Percentiles rank a stretch among this genome's conserved stretches.
Evolutionary conservation across 2,329 filamentous ascomycete species (phyloP).

Genomic region (Pseudogymnoascus sp.): DNA sequence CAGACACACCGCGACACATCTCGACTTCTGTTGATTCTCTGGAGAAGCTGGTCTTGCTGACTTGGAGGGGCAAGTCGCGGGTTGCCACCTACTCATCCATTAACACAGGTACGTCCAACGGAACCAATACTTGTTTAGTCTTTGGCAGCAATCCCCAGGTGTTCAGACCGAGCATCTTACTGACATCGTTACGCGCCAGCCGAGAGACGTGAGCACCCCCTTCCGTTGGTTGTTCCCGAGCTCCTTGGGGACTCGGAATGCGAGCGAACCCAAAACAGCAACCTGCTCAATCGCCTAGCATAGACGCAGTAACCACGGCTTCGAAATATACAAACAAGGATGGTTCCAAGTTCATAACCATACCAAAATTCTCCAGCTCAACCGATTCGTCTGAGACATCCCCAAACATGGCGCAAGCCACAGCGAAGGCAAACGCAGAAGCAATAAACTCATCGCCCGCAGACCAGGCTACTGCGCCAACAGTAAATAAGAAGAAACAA

Average conservation of each 20-base stretch:
- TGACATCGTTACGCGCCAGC: background rate
- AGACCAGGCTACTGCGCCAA: slow-evolving; percentile 33
- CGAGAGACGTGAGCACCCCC: background rate
- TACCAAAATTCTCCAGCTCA: slow-evolving; percentile 45
- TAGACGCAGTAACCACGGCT: slow-evolving; percentile 40
- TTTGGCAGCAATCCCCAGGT: background rate
- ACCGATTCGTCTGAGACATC: slow-evolving; percentile 48
- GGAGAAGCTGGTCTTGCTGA: slow-evolving; percentile 5
- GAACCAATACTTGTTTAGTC: background rate
- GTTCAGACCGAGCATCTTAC: background rate
- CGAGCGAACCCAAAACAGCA: slow-evolving; percentile 47
- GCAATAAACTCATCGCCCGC: slow-evolving; percentile 22
- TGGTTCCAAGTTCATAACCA: slow-evolving; percentile 61
- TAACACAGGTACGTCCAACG: slow-evolving; percentile 2
- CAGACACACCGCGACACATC: background rate
- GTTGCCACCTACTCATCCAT: slow-evolving; percentile 7
- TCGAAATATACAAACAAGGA: slow-evolving; percentile 62
- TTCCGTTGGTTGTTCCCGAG: slow-evolving; percentile 5
- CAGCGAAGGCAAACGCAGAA: slow-evolving; percentile 25
- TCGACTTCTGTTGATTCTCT: slow-evolving; percentile 1
- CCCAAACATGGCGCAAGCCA: slow-evolving; percentile 35
- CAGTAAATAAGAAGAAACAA: slow-evolving; percentile 88
- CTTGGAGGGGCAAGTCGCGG: slow-evolving; percentile 8
- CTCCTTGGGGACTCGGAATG: slow-evolving; percentile 31
- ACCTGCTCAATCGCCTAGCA: slow-evolving; percentile 42